These are phyloP conservation scores for Adansonia madagascariensis DNA, from an alignment of 441 rosid genomes.

Conservation along the genomic window DNA sequence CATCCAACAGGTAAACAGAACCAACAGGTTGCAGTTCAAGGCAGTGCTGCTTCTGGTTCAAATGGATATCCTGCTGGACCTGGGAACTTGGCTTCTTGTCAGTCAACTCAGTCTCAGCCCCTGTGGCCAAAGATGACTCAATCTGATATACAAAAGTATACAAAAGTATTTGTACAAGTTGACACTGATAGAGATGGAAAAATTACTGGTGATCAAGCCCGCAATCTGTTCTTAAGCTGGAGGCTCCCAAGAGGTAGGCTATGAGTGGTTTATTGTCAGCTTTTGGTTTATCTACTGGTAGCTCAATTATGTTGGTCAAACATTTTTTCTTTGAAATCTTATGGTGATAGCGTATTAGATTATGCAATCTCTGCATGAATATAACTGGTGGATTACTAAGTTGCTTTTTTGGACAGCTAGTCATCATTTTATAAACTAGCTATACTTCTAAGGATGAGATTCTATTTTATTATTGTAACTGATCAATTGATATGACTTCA, in stretches of 20 bases:
- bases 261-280: slow-evolving; percentile 6
- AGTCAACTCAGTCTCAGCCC: slow-evolving; percentile 52
- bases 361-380: slow-evolving; percentile 8
- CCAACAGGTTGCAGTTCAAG: slow-evolving; percentile 43
- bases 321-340: neutral
- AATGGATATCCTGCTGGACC: slow-evolving; percentile 56
- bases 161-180: slow-evolving; percentile 89
- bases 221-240: slow-evolving; percentile 94
- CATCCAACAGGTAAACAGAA: slow-evolving; percentile 42
- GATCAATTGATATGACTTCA: neutral
- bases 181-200: slow-evolving; percentile 96
- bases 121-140: slow-evolving; percentile 92
- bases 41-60: slow-evolving; percentile 43
- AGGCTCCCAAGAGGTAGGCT: slow-evolving; percentile 90
- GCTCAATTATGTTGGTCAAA: slow-evolving; percentile 24
- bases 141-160: slow-evolving; percentile 79
- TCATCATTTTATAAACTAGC: neutral
- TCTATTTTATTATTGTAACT: slow-evolving; percentile 12
- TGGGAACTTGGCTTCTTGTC: slow-evolving; percentile 56
- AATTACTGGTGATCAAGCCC: slow-evolving; percentile 86
- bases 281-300: slow-evolving; percentile 17
- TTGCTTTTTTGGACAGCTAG: slow-evolving; percentile 5
- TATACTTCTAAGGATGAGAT: neutral
- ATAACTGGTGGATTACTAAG: slow-evolving; percentile 7
- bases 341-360: slow-evolving; percentile 18